Percentiles rank a stretch among this genome's conserved stretches.
Evolutionary conservation across 2,329 filamentous ascomycete species (phyloP).

Genomic region (Shiraia bambusicola): DNA sequence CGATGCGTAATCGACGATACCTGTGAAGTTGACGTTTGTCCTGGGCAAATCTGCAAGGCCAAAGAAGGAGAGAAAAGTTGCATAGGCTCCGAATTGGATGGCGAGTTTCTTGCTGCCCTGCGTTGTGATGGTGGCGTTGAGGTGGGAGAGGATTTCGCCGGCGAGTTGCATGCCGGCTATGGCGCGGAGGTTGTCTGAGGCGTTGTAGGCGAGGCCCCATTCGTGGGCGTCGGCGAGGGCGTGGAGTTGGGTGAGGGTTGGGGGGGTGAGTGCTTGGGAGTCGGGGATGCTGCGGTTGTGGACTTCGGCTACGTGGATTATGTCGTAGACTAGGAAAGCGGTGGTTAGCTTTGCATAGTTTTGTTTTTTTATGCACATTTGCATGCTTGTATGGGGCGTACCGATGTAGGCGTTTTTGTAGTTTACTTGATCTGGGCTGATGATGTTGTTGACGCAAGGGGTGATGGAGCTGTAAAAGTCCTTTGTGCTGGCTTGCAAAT

Average conservation of each 20-base stretch:
- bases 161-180: conserved; percentile 53
- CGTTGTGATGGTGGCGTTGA: conserved; percentile 47
- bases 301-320: conserved; percentile 63
- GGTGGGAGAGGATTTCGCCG: conserved; percentile 47
- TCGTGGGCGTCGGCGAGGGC: conserved; percentile 79
- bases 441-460: conserved; percentile 56
- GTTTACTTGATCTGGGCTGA: conserved; percentile 50
- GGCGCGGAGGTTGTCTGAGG: conserved; percentile 50
- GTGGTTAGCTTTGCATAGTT: too few species aligned
- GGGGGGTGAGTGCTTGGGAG: conserved; percentile 60
- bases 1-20: conserved; percentile 80
- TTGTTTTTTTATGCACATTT: not conserved
- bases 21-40: conserved; percentile 65
- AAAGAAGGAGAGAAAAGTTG: conserved; percentile 62
- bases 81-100: conserved; percentile 65
- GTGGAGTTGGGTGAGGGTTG: conserved; percentile 63
- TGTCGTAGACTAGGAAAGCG: conserved; percentile 55
- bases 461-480: conserved; percentile 57
- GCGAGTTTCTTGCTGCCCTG: conserved; percentile 46
- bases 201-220: conserved; percentile 80
- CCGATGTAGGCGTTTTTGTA: conserved; percentile 68
- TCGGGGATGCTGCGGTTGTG: conserved; percentile 63
- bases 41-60: conserved; percentile 56
- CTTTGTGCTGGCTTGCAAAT: conserved; percentile 51
- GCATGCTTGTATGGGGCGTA: conserved; percentile 30